phyloP scores from a whole-genome alignment of 129 eudicot genomes.

The Pittosporum tobira region DNA sequence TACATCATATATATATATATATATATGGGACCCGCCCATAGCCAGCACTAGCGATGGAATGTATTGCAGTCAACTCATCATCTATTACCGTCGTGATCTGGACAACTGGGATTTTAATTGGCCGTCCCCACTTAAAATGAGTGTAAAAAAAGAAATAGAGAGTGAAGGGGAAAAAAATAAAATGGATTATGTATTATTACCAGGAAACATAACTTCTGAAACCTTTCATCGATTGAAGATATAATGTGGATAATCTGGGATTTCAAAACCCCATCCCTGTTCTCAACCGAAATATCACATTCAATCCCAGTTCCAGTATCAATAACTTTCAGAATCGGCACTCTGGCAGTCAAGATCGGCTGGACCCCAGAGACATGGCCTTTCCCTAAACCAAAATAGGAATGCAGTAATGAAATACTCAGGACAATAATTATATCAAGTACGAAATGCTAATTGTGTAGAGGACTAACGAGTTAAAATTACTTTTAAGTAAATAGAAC shows the following conservation, averaged over 20 bases:
- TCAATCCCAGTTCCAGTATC: constrained; percentile 82
- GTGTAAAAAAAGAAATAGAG: too few species aligned
- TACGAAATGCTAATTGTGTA: constrained; percentile 6
- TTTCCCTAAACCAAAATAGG: constrained; percentile 33
- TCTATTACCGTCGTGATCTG: too few species aligned
- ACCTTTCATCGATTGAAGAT: constrained; percentile 77
- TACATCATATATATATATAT: too few species aligned
- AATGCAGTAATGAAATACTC: not conserved
- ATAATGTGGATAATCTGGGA: constrained; percentile 59
- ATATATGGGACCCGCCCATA: too few species aligned
- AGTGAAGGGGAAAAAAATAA: not conserved
- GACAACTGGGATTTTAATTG: too few species aligned
- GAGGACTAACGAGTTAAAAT: constrained; percentile 7
- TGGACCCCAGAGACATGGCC: constrained; percentile 68
- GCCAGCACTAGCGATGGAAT: too few species aligned
- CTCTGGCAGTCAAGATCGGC: constrained; percentile 65
- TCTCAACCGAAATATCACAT: constrained; percentile 92
- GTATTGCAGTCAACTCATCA: too few species aligned
- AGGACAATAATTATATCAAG: not conserved
- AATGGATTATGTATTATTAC: constrained; percentile 26
- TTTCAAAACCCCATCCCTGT: constrained; percentile 79
- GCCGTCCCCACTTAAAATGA: too few species aligned
- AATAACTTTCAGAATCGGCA: constrained; percentile 82
- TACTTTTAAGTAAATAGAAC: constrained; percentile 73
- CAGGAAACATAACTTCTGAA: constrained; percentile 81